Evolutionary conservation across 495 filamentous ascomycete genomes (phyloP).

Genomic region (Margaritispora aquatica): DNA sequence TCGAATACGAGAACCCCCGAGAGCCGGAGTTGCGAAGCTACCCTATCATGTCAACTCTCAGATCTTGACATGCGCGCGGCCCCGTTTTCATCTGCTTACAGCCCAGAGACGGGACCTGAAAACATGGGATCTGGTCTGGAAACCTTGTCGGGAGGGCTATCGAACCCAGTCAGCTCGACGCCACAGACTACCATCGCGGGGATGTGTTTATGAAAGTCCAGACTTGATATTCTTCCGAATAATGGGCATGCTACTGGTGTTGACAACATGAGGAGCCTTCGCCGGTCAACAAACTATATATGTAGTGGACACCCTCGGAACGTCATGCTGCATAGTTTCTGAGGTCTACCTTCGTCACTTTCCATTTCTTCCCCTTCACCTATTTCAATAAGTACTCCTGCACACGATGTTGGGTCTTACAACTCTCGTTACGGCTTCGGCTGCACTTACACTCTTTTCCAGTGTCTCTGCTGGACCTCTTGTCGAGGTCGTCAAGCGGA

Average conservation of each 20-base stretch:
- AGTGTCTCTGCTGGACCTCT: conserved; percentile 26
- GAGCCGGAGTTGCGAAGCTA: neutral
- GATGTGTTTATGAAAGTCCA: neutral
- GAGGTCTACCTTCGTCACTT: neutral
- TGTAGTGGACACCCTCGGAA: neutral
- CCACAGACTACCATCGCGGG: neutral
- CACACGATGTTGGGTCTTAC: conserved; percentile 13
- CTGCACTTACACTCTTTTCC: conserved; percentile 30
- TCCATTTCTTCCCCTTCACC: neutral
- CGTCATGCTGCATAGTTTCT: neutral
- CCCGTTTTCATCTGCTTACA: neutral
- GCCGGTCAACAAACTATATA: neutral
- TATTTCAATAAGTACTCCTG: neutral
- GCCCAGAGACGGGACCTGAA: neutral
- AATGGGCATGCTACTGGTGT: neutral
- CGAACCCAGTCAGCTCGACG: neutral
- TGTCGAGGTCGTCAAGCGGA: conserved; percentile 8
- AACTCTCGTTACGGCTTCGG: conserved; percentile 24
- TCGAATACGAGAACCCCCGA: neutral
- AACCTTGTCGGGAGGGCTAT: neutral
- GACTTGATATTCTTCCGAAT: neutral
- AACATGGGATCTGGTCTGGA: neutral
- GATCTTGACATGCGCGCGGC: neutral
- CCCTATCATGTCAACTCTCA: neutral
- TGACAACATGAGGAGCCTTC: neutral